Evolutionary conservation across 2,329 filamentous ascomycete genomes (phyloP).

Genomic region (Cladosporium sp.): DNA sequence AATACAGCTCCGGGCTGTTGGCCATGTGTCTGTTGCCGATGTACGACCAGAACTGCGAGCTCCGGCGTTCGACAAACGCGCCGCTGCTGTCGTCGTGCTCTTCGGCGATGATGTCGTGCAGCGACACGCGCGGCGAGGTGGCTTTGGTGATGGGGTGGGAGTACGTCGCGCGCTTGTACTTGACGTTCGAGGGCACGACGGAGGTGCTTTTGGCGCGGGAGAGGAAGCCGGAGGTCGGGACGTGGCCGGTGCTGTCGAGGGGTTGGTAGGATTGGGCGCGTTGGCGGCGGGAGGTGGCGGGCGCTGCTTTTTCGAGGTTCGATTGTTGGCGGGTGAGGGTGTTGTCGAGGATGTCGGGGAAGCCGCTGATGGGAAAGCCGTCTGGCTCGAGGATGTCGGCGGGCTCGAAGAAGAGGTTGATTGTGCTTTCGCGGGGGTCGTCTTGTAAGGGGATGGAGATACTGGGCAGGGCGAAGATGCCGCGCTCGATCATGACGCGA

Average conservation of each 20-base stretch:
- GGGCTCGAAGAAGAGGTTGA: conserved; percentile 36
- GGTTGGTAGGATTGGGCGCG: conserved; percentile 7
- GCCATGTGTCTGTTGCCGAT: conserved; percentile 39
- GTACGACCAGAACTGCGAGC: conserved; percentile 40
- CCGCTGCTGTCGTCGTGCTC: conserved; percentile 31
- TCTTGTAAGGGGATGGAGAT: conserved; percentile 35
- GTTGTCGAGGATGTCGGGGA: conserved; percentile 36
- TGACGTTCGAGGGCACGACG: background rate
- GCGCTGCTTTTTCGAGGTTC: background rate
- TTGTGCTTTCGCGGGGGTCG: conserved; percentile 34
- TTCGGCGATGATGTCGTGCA: conserved; percentile 35
- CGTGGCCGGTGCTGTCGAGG: background rate
- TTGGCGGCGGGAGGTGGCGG: conserved; percentile 23
- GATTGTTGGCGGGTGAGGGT: conserved; percentile 11
- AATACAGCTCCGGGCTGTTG: conserved; percentile 35
- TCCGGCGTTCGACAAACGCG: conserved; percentile 29
- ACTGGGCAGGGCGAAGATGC: conserved; percentile 34
- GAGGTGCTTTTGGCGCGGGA: conserved; percentile 11
- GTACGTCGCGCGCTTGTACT: conserved; percentile 7
- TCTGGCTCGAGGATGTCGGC: conserved; percentile 37
- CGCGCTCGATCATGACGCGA: conserved; percentile 31
- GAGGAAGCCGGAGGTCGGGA: background rate
- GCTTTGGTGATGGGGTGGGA: background rate
- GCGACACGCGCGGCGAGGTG: conserved; percentile 29
- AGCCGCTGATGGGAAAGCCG: conserved; percentile 39